Conservation (phyloP, 2,329 filamentous ascomycete species). For the Neoscytalidium dimidiatum region DNA sequence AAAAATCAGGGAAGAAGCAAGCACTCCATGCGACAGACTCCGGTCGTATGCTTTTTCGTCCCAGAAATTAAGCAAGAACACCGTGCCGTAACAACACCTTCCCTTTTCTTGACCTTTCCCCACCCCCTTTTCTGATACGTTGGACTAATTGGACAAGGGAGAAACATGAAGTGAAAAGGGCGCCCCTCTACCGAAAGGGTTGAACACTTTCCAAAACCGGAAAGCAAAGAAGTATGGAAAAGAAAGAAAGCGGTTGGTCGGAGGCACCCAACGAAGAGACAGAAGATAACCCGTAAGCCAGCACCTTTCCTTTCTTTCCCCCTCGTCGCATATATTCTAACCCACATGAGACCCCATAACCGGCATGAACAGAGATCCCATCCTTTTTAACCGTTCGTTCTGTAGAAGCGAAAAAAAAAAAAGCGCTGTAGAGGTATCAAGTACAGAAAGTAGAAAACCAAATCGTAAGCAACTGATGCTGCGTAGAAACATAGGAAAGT, state of each 20-base stretch:
- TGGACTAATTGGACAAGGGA: neutral
- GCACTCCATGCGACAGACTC: neutral
- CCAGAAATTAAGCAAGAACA: conserved; percentile 2
- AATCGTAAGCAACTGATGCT: conserved; percentile 11
- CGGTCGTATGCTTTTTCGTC: conserved; percentile 10
- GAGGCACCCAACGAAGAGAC: neutral
- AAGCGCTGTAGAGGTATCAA: conserved; percentile 17
- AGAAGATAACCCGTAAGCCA: conserved; percentile 1
- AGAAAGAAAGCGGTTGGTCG: conserved; percentile 4
- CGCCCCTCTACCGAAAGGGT: neutral
- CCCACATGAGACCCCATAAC: conserved; percentile 14
- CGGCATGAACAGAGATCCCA: conserved; percentile 14
- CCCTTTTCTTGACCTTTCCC: neutral
- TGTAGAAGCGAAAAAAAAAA: conserved; percentile 13
- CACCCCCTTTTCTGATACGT: neutral
- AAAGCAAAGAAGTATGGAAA: neutral
- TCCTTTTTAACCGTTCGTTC: neutral
- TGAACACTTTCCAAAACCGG: conserved; percentile 13
- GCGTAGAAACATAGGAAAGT: conserved; percentile 16
- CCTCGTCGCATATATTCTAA: neutral
- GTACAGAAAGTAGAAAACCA: conserved; percentile 14
- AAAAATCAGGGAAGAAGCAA: conserved; percentile 27
- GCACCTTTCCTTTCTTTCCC: neutral
- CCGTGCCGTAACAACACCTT: neutral
- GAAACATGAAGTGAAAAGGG: neutral